Base-by-base conservation (phyloP, 2,329 filamentous ascomycete genomes). In the Thielaviopsis musarum region DNA sequence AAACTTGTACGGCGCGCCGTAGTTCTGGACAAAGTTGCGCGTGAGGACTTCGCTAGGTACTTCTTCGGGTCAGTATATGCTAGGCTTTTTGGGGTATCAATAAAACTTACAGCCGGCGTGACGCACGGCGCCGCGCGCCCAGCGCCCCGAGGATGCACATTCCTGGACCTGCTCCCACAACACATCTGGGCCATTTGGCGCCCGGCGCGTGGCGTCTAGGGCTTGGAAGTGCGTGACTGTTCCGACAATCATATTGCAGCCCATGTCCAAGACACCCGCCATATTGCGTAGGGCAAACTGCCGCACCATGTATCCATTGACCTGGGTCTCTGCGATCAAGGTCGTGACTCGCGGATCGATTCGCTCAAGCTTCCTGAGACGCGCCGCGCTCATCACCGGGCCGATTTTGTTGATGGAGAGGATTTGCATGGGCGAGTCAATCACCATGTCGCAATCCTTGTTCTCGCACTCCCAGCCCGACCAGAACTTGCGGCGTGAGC, bases 1-100 rank as follows among this genome's bases (percentile, higher is more conserved):
- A 65, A 82, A 87, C 58, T 86, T 85, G 67, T 87, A 87, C 0
- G 77, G 76, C 62, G 82, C 82, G 1, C 83, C 83, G 73, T 77
- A 80, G 62, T 83, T 83, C 30, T 74, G 73, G 1, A 71, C 68
- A 61, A 78, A 82, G 57, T 82, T 77, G 0, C 75, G 71, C 0
- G 75, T 79, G 3, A 79, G 66, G 4, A 73, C 70, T 59, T 78
- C 75, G 9, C 70, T 21, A 9, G 24, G 48, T 19, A 57, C 54
- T 45, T 45, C 17, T 15, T 5, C 51, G 15, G 15, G 34, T 55
- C 52, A 54, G 28, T 12, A 21, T 3, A 24, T 17, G 38, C 10
- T 7, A 13, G 17, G 22, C 15, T 22, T 15, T 34, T 3, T 21
- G 17, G 4, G 63, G 4, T 19, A 45, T 9, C 26, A 19, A n/a